Evolutionary conservation across 2,329 filamentous ascomycete species (phyloP).

Genomic region (Arachnomyces sp.): DNA sequence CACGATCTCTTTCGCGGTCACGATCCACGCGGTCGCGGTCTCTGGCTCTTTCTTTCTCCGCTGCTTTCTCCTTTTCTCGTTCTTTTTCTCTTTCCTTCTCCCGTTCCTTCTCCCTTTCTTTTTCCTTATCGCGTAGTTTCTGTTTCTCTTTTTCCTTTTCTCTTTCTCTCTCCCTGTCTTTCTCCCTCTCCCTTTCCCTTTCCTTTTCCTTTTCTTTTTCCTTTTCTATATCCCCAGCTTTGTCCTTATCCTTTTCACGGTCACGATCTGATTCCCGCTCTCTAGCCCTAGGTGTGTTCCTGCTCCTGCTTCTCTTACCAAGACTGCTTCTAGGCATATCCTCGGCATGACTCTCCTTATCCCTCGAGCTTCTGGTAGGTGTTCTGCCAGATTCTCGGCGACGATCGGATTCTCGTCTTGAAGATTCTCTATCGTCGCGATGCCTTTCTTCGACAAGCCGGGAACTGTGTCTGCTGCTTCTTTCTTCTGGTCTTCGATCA

Average conservation of each 20-base stretch:
- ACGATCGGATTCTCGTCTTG: conserved; percentile 20
- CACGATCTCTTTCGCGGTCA: conserved; percentile 19
- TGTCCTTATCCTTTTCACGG: conserved; percentile 5
- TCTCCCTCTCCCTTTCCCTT: conserved; percentile 4
- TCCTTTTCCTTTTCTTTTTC: conserved; percentile 7
- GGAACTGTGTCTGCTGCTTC: not conserved
- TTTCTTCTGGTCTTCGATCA: conserved; percentile 19
- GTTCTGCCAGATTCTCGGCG: conserved; percentile 12
- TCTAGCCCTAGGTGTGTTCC: conserved; percentile 2
- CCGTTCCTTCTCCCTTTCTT: too few species aligned
- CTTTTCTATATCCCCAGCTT: conserved; percentile 6
- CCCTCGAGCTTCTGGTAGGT: conserved; percentile 10
- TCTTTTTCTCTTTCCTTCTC: conserved; percentile 5
- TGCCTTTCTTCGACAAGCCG: not conserved
- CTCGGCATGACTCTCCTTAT: conserved; percentile 17
- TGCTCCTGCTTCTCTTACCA: conserved; percentile 26
- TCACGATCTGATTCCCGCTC: not conserved
- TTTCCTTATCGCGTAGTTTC: too few species aligned
- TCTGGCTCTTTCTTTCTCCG: too few species aligned
- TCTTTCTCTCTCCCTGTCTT: too few species aligned
- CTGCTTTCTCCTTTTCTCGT: too few species aligned
- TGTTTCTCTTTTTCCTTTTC: too few species aligned
- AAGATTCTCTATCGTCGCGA: not conserved
- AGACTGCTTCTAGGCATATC: conserved; percentile 25
- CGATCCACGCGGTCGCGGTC: conserved; percentile 20